phyloP scores from a whole-genome alignment of 169 alveolate species.

The Eimeria brunetti region DNA sequence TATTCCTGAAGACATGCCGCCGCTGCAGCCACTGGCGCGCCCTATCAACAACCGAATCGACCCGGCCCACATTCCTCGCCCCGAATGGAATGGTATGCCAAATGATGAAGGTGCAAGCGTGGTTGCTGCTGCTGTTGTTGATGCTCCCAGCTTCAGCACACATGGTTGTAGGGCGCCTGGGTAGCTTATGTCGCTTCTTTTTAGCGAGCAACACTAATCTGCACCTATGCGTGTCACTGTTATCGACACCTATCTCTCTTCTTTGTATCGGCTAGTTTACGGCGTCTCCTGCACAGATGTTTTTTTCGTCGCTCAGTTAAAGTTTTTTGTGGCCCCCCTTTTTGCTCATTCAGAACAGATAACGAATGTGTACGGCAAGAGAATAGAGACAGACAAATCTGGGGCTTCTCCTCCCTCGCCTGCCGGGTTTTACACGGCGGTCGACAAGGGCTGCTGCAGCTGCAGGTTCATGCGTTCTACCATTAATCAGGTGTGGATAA shows the following conservation, averaged over 20 bases:
- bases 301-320: neutral
- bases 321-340: neutral
- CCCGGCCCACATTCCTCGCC: slow-evolving; percentile 79
- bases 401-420: slow-evolving; percentile 75
- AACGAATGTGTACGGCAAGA: slow-evolving; percentile 60
- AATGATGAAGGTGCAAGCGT: neutral
- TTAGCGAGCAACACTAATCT: neutral
- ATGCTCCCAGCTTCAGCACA: neutral
- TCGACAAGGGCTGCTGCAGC: slow-evolving; percentile 79
- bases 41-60: slow-evolving; percentile 70
- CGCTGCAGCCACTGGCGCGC: slow-evolving; percentile 74
- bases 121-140: neutral
- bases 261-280: neutral
- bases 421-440: slow-evolving; percentile 63
- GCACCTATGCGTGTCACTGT: neutral
- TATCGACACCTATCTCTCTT: no score
- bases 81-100: slow-evolving; percentile 63
- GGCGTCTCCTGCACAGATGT: neutral
- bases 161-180: neutral
- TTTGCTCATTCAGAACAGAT: slow-evolving; percentile 29
- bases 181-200: neutral
- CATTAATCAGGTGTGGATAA: slow-evolving; percentile 48
- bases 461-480: slow-evolving; percentile 80
- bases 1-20: slow-evolving; percentile 38
- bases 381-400: slow-evolving; percentile 68